These are phyloP conservation scores for Allium cepa DNA, from an alignment of 106 monocot species.

Conservation along the genomic window DNA sequence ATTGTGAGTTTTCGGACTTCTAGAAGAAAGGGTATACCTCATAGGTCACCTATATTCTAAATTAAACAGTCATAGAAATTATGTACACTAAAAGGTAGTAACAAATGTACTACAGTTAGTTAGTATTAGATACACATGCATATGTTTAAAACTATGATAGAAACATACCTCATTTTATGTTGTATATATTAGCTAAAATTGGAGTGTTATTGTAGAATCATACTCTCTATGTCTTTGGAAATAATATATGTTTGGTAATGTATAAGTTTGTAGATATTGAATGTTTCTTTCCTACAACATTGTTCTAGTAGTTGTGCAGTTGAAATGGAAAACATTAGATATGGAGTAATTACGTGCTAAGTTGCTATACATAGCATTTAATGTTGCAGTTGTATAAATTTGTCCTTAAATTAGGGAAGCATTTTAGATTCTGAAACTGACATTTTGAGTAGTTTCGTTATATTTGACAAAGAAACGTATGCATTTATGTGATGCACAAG, in stretches of 20 bases:
- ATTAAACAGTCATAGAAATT: no score
- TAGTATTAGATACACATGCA: slow-evolving; percentile 13
- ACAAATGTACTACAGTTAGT: no score
- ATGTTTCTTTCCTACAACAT: background rate
- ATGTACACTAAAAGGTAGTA: no score
- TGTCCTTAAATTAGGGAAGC: background rate
- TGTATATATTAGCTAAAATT: slow-evolving; percentile 2
- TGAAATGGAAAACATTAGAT: slow-evolving; percentile 7
- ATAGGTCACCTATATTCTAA: slow-evolving; percentile 60
- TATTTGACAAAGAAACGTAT: background rate
- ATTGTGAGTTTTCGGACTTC: slow-evolving; percentile 57
- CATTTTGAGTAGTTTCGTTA: slow-evolving; percentile 3
- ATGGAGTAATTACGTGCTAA: background rate
- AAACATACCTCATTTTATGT: slow-evolving; percentile 1
- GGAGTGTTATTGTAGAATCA: slow-evolving; percentile 7
- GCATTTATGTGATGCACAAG: background rate
- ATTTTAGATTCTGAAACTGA: slow-evolving; percentile 5
- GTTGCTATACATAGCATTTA: background rate
- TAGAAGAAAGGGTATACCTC: slow-evolving; percentile 89
- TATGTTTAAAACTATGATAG: slow-evolving; percentile 4
- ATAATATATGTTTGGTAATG: background rate
- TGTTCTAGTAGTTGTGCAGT: background rate
- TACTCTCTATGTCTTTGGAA: background rate
- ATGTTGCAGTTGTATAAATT: background rate
- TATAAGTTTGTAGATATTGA: background rate